Evolutionary conservation across 192 early-diverging fungal genomes (phyloP).

Genomic region (Coemansia reversa): DNA sequence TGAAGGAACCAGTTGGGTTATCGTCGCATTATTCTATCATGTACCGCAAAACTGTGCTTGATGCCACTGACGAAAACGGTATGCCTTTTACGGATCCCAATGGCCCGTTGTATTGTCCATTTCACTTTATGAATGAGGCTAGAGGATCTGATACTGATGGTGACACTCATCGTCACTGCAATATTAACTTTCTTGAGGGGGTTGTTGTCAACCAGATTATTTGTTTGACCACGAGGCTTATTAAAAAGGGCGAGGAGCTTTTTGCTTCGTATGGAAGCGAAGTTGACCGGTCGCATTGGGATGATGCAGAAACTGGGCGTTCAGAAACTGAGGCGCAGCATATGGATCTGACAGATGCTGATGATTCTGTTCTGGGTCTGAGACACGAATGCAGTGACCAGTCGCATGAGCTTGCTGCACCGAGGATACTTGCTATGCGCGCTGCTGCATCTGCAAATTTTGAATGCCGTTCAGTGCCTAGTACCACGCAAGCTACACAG

Average conservation of each 20-base stretch:
- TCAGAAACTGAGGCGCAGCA: neutral
- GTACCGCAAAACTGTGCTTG: conserved; percentile 87
- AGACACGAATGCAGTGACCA: neutral
- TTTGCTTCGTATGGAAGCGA: conserved; percentile 86
- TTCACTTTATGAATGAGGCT: conserved; percentile 91
- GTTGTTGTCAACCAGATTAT: conserved; percentile 83
- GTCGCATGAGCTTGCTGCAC: neutral
- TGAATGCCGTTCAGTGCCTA: neutral
- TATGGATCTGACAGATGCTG: neutral
- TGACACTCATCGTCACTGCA: conserved; percentile 12
- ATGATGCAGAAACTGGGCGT: neutral
- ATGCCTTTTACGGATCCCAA: conserved; percentile 68
- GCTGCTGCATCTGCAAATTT: neutral
- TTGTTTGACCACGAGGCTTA: conserved; percentile 68
- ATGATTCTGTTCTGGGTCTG: neutral
- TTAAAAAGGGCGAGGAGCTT: conserved; percentile 76
- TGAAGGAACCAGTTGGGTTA: conserved; percentile 76
- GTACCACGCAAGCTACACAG: neutral
- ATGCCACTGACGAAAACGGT: conserved; percentile 83
- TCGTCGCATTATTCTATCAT: conserved; percentile 87
- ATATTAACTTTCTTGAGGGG: conserved; percentile 77
- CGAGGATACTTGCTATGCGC: neutral
- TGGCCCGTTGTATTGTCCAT: conserved; percentile 72
- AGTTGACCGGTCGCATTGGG: conserved; percentile 76
- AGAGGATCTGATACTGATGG: conserved; percentile 30